Evolutionary conservation across 495 filamentous ascomycete genomes (phyloP), one percentile per base, ranked within the genome.

Genomic region (Penicillium parvum): DNA sequence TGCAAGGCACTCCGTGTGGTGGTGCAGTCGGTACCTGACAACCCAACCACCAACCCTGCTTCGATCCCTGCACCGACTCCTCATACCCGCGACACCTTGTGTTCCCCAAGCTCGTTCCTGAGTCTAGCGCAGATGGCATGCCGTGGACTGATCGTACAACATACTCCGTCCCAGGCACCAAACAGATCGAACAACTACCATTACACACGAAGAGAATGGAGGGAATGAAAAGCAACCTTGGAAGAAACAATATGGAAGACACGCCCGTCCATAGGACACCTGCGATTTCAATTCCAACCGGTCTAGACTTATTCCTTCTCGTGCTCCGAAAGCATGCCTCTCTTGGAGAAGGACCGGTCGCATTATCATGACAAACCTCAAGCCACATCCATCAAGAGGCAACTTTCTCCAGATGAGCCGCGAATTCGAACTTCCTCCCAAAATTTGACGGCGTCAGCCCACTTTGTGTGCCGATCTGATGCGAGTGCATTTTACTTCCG

Each of bases 261-360:
- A 32, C 12, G 12, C 17, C 30, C 32, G 32, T 29, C 44, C 28
- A 54, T 45, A 51, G 27, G 39, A 36, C 23, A 19, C 18, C 12
- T 29, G 14, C 2, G 23, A 58, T 61, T 61, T 40, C 8, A 35
- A 61, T 61, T 17, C 30, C 47, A 55, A 55, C 57, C 27, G 33
- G 54, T 52, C 57, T 61, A 61, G 46, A 45, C 57, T 58, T 32
- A 15, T 54, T 55, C 45, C 36, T 54, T 50, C 49, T 48, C 40
- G 32, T 46, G 20, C 55, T 50, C 53, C 57, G 50, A 54, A 40
- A n/a, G n/a, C n/a, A 43, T 34, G n/a, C 14, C 34, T 28, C 15
- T 7, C 23, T 14, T 33, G 10, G 19, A 25, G 19, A 15, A 26
- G 34, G 12, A 25, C 42, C 37, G 37, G 37, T 26, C 37, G 30